A percentile compares a stretch with the other conserved stretches of the same genome.
These are phyloP conservation scores for Chlorociboria aeruginascens DNA, from an alignment of 495 filamentous ascomycete genomes.

Conservation along the genomic window DNA sequence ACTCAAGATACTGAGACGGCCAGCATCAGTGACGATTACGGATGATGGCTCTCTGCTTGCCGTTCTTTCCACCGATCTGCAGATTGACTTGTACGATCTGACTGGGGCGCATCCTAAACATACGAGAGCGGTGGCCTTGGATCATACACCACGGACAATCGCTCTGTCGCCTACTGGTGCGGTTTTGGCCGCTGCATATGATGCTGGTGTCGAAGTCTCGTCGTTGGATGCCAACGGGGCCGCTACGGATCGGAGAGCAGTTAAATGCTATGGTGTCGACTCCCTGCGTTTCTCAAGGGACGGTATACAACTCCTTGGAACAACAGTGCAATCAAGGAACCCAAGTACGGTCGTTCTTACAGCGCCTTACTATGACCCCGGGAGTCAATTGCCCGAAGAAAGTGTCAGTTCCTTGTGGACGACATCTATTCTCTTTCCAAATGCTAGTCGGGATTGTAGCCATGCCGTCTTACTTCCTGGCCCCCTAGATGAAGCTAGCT, in stretches of 20 bases:
- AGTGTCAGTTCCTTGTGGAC: conserved; percentile 74
- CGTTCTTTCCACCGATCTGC: conserved; percentile 68
- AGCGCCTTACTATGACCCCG: conserved; percentile 64
- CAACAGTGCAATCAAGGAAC: conserved; percentile 48
- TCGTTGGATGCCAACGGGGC: conserved; percentile 41
- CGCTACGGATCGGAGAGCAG: conserved; percentile 58
- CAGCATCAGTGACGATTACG: conserved; percentile 64
- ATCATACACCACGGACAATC: conserved; percentile 66
- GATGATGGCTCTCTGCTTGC: conserved; percentile 70
- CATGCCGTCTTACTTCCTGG: conserved; percentile 63
- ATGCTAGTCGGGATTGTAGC: conserved; percentile 60
- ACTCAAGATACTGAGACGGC: conserved; percentile 66
- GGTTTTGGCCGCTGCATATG: conserved; percentile 77
- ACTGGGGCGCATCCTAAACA: conserved; percentile 46
- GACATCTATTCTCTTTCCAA: conserved; percentile 77
- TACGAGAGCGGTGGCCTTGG: conserved; percentile 56
- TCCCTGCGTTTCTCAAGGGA: conserved; percentile 71
- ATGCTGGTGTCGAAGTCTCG: conserved; percentile 77
- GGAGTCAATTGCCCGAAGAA: conserved; percentile 44
- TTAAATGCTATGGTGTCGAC: conserved; percentile 74
- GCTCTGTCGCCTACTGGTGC: conserved; percentile 69
- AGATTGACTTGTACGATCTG: conserved; percentile 72
- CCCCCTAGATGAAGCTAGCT: conserved; percentile 58
- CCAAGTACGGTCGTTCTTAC: conserved; percentile 68
- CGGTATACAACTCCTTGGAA: conserved; percentile 75